Evolutionary conservation across 495 filamentous ascomycete species (phyloP).

Genomic region (Penicillium subrubescens): DNA sequence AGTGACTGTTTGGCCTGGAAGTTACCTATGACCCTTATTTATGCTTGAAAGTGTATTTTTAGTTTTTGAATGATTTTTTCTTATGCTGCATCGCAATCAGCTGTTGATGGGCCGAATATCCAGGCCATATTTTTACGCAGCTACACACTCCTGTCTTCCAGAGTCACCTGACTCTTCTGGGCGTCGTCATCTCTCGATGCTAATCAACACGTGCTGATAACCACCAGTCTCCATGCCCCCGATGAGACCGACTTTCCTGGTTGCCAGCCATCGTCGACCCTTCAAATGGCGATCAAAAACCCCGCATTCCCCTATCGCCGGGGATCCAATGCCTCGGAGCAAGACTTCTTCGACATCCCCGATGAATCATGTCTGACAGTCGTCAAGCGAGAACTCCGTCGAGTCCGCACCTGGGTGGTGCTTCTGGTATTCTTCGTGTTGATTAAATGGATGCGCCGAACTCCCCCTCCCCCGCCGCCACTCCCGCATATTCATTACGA

Average conservation of each 20-base stretch:
- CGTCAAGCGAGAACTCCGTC: slow-evolving; percentile 40
- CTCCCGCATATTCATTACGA: slow-evolving; percentile 43
- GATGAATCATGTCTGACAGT: slow-evolving; percentile 39
- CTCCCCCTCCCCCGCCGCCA: slow-evolving; percentile 25
- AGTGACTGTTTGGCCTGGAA: too few relatives aligned
- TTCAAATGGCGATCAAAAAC: slow-evolving; percentile 21
- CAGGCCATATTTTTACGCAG: background rate
- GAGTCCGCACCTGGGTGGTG: slow-evolving; percentile 40
- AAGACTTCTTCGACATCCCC: slow-evolving; percentile 49
- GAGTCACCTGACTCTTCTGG: background rate
- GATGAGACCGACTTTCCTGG: background rate
- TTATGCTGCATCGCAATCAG: too few relatives aligned
- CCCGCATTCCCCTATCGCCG: slow-evolving; percentile 33
- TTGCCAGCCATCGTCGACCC: slow-evolving; percentile 5
- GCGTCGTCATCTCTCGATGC: background rate
- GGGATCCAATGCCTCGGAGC: slow-evolving; percentile 39
- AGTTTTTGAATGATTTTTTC: too few relatives aligned
- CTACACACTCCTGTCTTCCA: background rate
- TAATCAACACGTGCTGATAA: background rate
- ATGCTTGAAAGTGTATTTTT: too few relatives aligned
- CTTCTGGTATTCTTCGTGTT: slow-evolving; percentile 35
- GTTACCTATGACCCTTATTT: too few relatives aligned
- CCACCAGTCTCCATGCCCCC: background rate
- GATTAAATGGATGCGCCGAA: slow-evolving; percentile 33
- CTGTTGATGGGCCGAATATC: background rate